phyloP scores from a whole-genome alignment of 208 protist genomes.

The Wallacemonas collosoma region DNA sequence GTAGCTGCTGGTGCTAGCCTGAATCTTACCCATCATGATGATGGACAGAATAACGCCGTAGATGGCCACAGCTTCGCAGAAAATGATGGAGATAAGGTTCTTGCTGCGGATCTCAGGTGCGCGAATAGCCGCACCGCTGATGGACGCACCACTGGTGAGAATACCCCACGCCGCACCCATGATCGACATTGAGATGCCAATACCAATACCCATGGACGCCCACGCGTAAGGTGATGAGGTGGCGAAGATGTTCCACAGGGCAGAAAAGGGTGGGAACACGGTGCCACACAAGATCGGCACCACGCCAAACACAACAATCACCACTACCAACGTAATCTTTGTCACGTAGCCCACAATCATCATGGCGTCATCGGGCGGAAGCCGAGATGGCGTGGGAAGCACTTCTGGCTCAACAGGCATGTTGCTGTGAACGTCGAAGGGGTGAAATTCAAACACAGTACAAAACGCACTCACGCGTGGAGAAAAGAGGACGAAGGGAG shows the following conservation, averaged over 20 bases:
- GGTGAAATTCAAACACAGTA: too few species aligned
- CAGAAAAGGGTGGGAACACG: conserved; percentile 79
- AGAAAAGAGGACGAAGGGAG: background rate
- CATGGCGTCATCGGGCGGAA: conserved; percentile 84
- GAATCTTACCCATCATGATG: conserved; percentile 96
- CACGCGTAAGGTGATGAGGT: conserved; percentile 78
- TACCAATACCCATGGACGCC: conserved; percentile 76
- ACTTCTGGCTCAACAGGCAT: conserved; percentile 87
- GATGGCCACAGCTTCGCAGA: conserved; percentile 99
- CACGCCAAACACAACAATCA: conserved; percentile 76
- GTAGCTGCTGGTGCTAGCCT: conserved; percentile 53
- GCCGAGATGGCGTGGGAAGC: conserved; percentile 70
- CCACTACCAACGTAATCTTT: conserved; percentile 50
- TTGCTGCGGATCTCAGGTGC: conserved; percentile 91
- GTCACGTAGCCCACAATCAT: conserved; percentile 51
- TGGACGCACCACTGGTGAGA: conserved; percentile 82
- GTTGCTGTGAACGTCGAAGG: background rate
- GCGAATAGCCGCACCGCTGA: conserved; percentile 88
- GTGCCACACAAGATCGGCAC: conserved; percentile 77
- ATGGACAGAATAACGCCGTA: conserved; percentile 99
- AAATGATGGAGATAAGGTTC: conserved; percentile 97
- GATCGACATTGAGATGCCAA: conserved; percentile 86
- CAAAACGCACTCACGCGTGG: background rate
- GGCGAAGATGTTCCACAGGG: conserved; percentile 72
- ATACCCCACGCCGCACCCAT: conserved; percentile 90